These are phyloP conservation scores for Ettlia oleoabundans DNA, from an alignment of 139 green algal genomes.

Conservation along the genomic window DNA sequence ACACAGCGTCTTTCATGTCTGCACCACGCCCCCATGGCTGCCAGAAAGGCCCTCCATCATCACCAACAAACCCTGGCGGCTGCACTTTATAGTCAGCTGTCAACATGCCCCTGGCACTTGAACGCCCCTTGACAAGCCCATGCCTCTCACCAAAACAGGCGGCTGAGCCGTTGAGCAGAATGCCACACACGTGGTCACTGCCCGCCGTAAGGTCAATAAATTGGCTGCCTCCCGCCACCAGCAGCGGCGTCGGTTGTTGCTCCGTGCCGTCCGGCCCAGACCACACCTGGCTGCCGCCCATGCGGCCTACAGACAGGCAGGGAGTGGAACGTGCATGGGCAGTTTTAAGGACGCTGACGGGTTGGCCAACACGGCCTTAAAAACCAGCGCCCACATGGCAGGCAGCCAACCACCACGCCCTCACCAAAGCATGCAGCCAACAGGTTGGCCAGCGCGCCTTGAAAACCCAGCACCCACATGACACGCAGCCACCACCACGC, in stretches of 20 bases:
- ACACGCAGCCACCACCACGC: no score
- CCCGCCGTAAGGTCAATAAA: constrained; percentile 3
- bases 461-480: no score
- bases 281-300: neutral
- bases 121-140: neutral
- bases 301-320: neutral
- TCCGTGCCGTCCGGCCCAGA: neutral
- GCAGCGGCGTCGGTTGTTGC: neutral
- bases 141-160: constrained; percentile 4
- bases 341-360: neutral
- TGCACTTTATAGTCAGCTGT: no score
- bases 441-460: no score
- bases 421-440: no score
- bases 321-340: neutral
- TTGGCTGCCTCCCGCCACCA: neutral
- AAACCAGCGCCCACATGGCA: no score
- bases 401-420: no score
- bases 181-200: neutral
- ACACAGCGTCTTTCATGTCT: neutral
- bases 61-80: no score
- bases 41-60: no score
- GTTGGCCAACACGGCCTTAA: no score
- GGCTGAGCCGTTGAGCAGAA: neutral
- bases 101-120: no score
- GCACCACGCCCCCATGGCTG: neutral